phyloP scores from a whole-genome alignment of 2,329 filamentous ascomycete genomes.

The Sporothrix brasiliensis region DNA sequence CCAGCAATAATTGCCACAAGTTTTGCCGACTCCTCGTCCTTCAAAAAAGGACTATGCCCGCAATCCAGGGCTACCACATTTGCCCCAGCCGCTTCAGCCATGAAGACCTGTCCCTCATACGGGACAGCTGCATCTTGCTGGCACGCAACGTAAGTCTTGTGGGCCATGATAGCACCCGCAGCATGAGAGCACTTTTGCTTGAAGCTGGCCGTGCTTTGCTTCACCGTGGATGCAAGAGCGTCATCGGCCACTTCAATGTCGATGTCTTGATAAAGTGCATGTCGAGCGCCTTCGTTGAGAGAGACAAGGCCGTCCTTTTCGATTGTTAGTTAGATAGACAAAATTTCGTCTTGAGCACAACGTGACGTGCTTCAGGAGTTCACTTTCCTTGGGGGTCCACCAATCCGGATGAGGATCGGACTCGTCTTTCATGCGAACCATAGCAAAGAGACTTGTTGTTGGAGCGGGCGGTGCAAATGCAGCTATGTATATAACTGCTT shows the following conservation, averaged over 20 bases:
- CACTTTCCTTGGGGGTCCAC: background rate
- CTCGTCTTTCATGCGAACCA: background rate
- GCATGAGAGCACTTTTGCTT: background rate
- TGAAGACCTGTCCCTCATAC: background rate
- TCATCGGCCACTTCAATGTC: background rate
- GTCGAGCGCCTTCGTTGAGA: background rate
- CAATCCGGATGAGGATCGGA: background rate
- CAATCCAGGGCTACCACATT: background rate
- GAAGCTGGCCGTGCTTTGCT: background rate
- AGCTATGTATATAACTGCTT: background rate
- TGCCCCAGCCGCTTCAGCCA: background rate
- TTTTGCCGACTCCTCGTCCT: slow-evolving; percentile 15
- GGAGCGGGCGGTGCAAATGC: background rate
- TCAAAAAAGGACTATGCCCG: slow-evolving; percentile 12
- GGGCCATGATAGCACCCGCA: background rate
- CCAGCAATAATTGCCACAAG: slow-evolving; percentile 8
- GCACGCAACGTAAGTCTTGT: background rate
- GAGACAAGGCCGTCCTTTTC: background rate
- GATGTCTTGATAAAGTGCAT: background rate
- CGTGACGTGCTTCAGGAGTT: background rate
- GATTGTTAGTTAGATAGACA: background rate
- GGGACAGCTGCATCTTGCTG: slow-evolving; percentile 6
- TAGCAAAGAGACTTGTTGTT: background rate
- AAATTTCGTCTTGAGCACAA: background rate
- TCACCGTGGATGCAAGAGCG: background rate